Percentiles rank a stretch among this genome's conserved stretches.
phyloP scores from a whole-genome alignment of 495 filamentous ascomycete species.

The Penicillium crystallinum region DNA sequence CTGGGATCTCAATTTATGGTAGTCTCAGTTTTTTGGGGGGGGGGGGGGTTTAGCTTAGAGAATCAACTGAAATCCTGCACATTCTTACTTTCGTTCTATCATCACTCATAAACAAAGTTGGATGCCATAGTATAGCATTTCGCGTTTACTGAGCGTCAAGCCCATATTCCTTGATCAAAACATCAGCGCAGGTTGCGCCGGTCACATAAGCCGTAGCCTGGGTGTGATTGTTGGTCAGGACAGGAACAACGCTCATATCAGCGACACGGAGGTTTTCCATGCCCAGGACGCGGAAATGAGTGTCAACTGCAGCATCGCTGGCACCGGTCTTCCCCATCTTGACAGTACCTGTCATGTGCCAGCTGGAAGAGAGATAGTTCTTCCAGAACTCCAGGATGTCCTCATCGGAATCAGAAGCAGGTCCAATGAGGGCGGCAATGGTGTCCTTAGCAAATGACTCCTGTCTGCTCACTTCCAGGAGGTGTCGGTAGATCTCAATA shows the following conservation, averaged over 20 bases:
- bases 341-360: conserved; percentile 57
- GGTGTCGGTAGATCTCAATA: conserved; percentile 48
- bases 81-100: too few relatives aligned
- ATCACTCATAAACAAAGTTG: too few relatives aligned
- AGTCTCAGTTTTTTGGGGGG: too few relatives aligned
- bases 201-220: conserved; percentile 37
- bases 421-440: conserved; percentile 34
- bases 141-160: conserved; percentile 5
- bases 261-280: conserved; percentile 54
- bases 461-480: conserved; percentile 37
- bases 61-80: too few relatives aligned
- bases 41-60: too few relatives aligned
- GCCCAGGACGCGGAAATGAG: conserved; percentile 49
- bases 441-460: conserved; percentile 45
- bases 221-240: conserved; percentile 44
- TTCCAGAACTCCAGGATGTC: conserved; percentile 48
- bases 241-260: conserved; percentile 61
- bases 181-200: conserved; percentile 26
- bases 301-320: conserved; percentile 50
- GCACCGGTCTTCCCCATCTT: conserved; percentile 55
- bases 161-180: conserved; percentile 21
- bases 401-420: conserved; percentile 50
- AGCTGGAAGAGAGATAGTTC: conserved; percentile 28
- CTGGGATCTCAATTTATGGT: too few relatives aligned
- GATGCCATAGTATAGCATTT: background rate